A percentile compares a stretch with the other conserved stretches of the same genome.
Conservation (phyloP, 2,329 filamentous ascomycete genomes). For the Metarhizium guizhouense region DNA sequence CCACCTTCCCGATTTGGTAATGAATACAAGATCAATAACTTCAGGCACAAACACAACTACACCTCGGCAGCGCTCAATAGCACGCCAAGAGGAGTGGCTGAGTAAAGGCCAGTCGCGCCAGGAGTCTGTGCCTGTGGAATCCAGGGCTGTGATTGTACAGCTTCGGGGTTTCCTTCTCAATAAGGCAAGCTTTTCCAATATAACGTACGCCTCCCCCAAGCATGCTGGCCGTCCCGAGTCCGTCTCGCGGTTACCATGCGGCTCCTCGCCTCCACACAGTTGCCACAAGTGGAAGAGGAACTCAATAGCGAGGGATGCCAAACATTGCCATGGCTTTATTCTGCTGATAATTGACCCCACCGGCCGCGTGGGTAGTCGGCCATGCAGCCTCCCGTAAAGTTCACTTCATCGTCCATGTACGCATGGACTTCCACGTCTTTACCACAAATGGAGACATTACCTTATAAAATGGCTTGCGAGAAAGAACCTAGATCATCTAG, state of each 20-base stretch:
- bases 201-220: background rate
- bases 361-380: background rate
- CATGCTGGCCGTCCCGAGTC: too few species aligned
- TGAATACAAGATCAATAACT: constrained; percentile 18
- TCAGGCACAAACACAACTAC: background rate
- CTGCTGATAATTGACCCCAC: background rate
- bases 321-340: background rate
- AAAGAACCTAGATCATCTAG: background rate
- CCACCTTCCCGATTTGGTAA: constrained; percentile 13
- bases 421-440: background rate
- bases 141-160: background rate
- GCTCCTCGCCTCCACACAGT: background rate
- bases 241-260: too few species aligned
- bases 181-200: background rate
- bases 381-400: background rate
- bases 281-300: background rate
- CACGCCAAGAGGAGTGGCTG: background rate
- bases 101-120: background rate
- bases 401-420: background rate
- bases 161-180: background rate
- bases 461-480: too few species aligned
- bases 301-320: background rate
- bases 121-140: background rate
- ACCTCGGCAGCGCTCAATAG: background rate
- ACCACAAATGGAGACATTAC: too few species aligned